Percentiles rank a stretch among this genome's conserved stretches.
Conservation (phyloP, 768 basidiomycete genomes). For the Xanthoconium stramineum region DNA sequence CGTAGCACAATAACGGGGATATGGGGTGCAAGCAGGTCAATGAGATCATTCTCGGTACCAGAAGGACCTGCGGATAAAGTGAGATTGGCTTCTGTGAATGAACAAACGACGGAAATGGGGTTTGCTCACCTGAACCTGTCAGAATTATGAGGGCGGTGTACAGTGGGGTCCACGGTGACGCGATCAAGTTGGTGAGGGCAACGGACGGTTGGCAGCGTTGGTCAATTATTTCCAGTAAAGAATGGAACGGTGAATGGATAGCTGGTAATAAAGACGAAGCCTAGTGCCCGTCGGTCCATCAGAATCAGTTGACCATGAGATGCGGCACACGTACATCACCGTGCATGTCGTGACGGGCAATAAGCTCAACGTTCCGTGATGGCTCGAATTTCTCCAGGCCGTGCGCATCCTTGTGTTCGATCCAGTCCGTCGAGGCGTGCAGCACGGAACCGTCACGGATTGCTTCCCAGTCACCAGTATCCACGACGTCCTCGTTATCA, state of each 20-base stretch:
- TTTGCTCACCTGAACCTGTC: conserved; percentile 43
- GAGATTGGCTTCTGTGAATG: conserved; percentile 1
- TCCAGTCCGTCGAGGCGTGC: conserved; percentile 68
- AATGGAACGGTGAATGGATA: conserved; percentile 56
- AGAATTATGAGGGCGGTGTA: conserved; percentile 60
- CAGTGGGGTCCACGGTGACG: conserved; percentile 55
- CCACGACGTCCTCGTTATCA: conserved; percentile 68
- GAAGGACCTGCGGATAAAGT: conserved; percentile 24
- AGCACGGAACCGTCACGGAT: conserved; percentile 42
- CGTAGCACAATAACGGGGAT: conserved; percentile 59
- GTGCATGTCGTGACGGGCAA: conserved; percentile 43
- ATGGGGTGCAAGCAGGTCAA: conserved; percentile 48
- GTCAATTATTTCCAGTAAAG: conserved; percentile 51
- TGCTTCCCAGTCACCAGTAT: conserved; percentile 57
- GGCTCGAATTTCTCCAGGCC: conserved; percentile 67
- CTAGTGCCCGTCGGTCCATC: conserved; percentile 15
- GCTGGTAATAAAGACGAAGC: conserved; percentile 37
- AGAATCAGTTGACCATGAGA: conserved; percentile 4
- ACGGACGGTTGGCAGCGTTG: conserved; percentile 50
- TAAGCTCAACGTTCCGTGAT: conserved; percentile 60
- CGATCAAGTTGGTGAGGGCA: conserved; percentile 49
- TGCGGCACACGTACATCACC: conserved; percentile 41
- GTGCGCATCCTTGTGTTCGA: conserved; percentile 61
- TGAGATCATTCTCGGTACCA: conserved; percentile 40
- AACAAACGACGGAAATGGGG: not conserved